phyloP scores from a whole-genome alignment of 192 early-diverging fungal genomes.

The Podila horticola region DNA sequence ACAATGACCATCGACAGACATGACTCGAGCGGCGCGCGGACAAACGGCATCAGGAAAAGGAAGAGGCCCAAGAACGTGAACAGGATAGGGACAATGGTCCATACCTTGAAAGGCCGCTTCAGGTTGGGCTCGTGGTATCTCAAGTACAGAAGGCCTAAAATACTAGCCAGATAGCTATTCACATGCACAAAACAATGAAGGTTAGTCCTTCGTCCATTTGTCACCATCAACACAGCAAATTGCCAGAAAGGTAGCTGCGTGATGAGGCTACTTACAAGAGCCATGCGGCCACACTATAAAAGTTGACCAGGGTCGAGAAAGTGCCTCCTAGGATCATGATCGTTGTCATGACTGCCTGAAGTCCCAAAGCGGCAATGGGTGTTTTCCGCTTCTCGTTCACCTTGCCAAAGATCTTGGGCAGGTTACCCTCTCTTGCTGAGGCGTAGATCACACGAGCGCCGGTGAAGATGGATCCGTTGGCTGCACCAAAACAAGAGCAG shows the following conservation, averaged over 20 bases:
- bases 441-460: conserved; percentile 77
- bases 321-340: conserved; percentile 73
- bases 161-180: conserved; percentile 72
- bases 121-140: conserved; percentile 72
- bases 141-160: conserved; percentile 70
- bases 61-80: conserved; percentile 71
- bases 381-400: conserved; percentile 67
- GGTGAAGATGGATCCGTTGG: conserved; percentile 82
- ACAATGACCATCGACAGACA: conserved; percentile 59
- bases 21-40: conserved; percentile 61
- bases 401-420: conserved; percentile 75
- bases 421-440: conserved; percentile 70
- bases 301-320: conserved; percentile 77
- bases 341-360: conserved; percentile 68
- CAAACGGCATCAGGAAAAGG: conserved; percentile 70
- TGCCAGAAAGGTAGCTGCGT: too few relatives aligned
- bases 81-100: conserved; percentile 71
- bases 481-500: conserved; percentile 77
- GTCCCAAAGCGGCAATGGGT: conserved; percentile 71
- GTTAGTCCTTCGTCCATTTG: too few relatives aligned
- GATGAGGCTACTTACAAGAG: conserved; percentile 57
- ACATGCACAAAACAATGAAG: background rate
- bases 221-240: too few relatives aligned
- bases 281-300: conserved; percentile 83
- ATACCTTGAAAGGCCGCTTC: conserved; percentile 77